Base-by-base conservation (phyloP, 129 eudicot species). In the Oenanthe sinensis region DNA sequence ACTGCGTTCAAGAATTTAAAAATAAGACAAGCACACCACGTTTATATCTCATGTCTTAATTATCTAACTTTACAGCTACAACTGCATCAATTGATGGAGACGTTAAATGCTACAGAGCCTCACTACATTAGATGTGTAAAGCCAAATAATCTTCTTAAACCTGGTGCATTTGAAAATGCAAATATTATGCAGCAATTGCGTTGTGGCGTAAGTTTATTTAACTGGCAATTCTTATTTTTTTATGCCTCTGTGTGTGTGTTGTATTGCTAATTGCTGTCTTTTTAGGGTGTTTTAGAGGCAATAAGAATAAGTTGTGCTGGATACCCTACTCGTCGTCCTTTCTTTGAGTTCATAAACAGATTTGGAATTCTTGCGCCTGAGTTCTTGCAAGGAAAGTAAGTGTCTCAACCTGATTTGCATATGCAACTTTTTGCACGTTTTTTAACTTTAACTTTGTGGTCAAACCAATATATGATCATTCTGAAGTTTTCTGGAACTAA, bases 271-370 rank as follows among this genome's bases (percentile, higher is more conserved):
- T 78, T 78, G 37, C 71, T 82, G 49, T 85, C 62, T 75, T 55
- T 85, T 36, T 85, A 96, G 99, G 99, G 99, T 83, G 99, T 96
- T 82, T 76, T 96, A 84, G 99, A 96, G 90, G 99, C 99, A 86
- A 96, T 96, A 83, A 88, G 99, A 84, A 96, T 96, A 78, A 96
- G 99, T 83, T 92, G 97, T 86, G 99, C 99, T 45, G 99, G 99
- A 46, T 96, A 84, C 81, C 99, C 99, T 79, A 96, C 99, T 84
- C 99, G 99, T 33, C 97, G 97, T 75, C 87, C 97, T 74, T 96
- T 92, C 87, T 96, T 96, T 82, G 99, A 96, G 80, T 96, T 96
- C 80, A 82, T 96, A 78, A 89, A 96, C 87, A 89, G 99, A 89
- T 96, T 96, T 81, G 99, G 99, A 80, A 81, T 96, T 70, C 97